A percentile compares a stretch with the other conserved stretches of the same genome.
phyloP scores from a whole-genome alignment of 768 basidiomycete species.

The Leucocoprinus birnbaumii region DNA sequence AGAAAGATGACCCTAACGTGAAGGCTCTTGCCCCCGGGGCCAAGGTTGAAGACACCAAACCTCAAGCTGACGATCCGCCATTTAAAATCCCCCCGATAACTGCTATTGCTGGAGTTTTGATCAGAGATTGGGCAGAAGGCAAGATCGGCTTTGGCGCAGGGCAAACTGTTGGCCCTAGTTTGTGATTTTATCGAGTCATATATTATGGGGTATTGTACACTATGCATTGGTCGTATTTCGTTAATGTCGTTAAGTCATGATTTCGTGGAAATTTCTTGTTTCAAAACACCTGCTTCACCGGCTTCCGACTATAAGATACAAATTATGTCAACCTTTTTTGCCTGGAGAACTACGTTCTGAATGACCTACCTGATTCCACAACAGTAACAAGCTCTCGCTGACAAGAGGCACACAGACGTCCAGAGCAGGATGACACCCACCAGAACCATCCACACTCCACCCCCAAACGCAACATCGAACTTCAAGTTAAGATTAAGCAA shows the following conservation, averaged over 20 bases:
- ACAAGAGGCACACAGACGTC: conserved; percentile 58
- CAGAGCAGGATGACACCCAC: conserved; percentile 52
- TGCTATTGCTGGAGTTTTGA: conserved; percentile 84
- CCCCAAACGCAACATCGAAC: conserved; percentile 56
- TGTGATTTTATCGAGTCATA: neutral
- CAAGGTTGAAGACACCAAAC: conserved; percentile 19
- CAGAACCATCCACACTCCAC: conserved; percentile 70
- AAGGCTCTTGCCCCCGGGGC: conserved; percentile 18
- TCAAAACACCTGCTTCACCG: no score
- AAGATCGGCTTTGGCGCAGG: conserved; percentile 36
- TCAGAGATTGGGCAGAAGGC: conserved; percentile 76
- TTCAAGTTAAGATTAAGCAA: conserved; percentile 28
- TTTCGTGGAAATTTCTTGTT: neutral
- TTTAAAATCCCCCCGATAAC: conserved; percentile 75
- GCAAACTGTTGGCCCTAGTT: neutral
- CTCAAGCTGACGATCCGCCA: conserved; percentile 38
- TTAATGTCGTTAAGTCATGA: neutral
- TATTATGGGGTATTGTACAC: neutral
- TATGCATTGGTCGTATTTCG: neutral
- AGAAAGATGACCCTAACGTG: conserved; percentile 18
- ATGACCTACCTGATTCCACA: conserved; percentile 35
- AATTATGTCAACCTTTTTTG: no score
- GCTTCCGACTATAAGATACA: no score
- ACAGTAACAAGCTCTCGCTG: conserved; percentile 63
- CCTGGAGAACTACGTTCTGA: no score